A percentile compares a stretch with the other conserved stretches of the same genome.
These are phyloP conservation scores for Chytriomyces sp. DNA, from an alignment of 192 early-diverging fungal genomes.

Conservation along the genomic window DNA sequence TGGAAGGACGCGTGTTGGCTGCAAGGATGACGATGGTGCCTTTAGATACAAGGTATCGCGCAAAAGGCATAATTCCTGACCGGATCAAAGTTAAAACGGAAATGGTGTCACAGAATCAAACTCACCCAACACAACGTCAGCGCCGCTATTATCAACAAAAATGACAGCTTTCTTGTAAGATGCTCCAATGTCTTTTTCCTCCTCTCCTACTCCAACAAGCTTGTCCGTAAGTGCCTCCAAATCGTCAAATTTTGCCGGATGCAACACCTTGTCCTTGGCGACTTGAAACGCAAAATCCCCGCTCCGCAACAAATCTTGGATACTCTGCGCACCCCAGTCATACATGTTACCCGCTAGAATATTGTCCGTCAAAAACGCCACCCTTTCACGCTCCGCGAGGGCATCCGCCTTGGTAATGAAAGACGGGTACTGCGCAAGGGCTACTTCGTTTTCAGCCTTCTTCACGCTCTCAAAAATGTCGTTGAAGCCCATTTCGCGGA, in stretches of 20 bases:
- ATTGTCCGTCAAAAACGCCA: conserved; percentile 63
- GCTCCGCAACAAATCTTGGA: conserved; percentile 59
- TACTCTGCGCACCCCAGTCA: conserved; percentile 72
- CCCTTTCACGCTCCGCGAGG: conserved; percentile 32
- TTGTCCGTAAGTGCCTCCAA: conserved; percentile 43
- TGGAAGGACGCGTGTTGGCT: conserved; percentile 72
- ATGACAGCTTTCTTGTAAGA: conserved; percentile 65
- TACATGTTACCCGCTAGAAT: conserved; percentile 83
- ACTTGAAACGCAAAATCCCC: conserved; percentile 63
- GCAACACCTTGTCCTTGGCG: conserved; percentile 51
- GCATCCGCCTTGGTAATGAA: conserved; percentile 56
- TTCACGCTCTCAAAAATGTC: conserved; percentile 78
- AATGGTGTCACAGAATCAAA: not conserved
- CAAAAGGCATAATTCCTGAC: conserved; percentile 73
- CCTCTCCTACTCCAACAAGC: conserved; percentile 30
- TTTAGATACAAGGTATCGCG: conserved; percentile 57
- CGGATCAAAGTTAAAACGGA: not conserved
- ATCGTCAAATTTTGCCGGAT: conserved; percentile 52
- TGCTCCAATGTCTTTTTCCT: too few species aligned
- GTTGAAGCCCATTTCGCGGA: conserved; percentile 78
- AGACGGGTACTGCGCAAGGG: conserved; percentile 54
- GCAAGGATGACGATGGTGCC: conserved; percentile 69
- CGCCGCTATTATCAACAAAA: conserved; percentile 85
- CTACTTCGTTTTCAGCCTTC: conserved; percentile 63
- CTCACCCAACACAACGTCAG: conserved; percentile 70